A percentile compares a stretch with the other conserved stretches of the same genome.
Evolutionary conservation across 495 filamentous ascomycete species (phyloP).

Genomic region (Aspergillus cristatus): DNA sequence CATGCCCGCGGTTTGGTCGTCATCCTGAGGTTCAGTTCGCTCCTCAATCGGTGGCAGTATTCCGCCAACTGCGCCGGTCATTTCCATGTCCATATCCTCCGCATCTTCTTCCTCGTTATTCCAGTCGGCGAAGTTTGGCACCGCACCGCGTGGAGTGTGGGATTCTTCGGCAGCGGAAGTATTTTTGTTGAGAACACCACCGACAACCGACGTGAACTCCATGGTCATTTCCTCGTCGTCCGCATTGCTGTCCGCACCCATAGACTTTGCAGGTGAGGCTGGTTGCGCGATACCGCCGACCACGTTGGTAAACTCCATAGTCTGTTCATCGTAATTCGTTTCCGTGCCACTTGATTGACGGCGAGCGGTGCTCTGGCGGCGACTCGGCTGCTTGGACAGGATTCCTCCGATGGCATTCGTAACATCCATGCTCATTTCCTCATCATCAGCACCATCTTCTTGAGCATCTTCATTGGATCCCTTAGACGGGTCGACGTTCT

Average conservation of each 20-base stretch:
- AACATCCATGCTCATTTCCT: constrained; percentile 79
- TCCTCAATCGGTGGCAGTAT: constrained; percentile 42
- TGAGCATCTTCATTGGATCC: constrained; percentile 3
- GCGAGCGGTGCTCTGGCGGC: constrained; percentile 23
- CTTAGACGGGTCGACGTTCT: constrained; percentile 50
- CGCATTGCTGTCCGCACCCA: constrained; percentile 23
- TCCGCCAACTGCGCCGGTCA: constrained; percentile 62
- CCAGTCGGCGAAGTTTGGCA: constrained; percentile 14
- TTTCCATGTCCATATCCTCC: constrained; percentile 54
- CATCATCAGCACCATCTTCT: constrained; percentile 32
- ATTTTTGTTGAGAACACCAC: constrained; percentile 48
- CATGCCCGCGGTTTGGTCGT: constrained; percentile 46
- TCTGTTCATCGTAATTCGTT: constrained; percentile 47
- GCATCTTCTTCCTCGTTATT: constrained; percentile 30
- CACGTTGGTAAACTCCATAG: constrained; percentile 72
- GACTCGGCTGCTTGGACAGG: constrained; percentile 37
- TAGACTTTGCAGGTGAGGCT: constrained; percentile 26
- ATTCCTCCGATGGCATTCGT: constrained; percentile 80
- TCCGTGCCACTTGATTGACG: constrained; percentile 32
- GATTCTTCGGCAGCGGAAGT: constrained; percentile 3
- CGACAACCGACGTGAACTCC: constrained; percentile 70
- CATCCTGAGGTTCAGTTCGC: constrained; percentile 24
- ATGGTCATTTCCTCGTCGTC: constrained; percentile 69
- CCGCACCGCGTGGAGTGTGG: constrained; percentile 17
- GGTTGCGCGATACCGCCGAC: constrained; percentile 52